These are phyloP conservation scores for Moniliella sp. DNA, from an alignment of 1,284 basidiomycete species.

Conservation along the genomic window DNA sequence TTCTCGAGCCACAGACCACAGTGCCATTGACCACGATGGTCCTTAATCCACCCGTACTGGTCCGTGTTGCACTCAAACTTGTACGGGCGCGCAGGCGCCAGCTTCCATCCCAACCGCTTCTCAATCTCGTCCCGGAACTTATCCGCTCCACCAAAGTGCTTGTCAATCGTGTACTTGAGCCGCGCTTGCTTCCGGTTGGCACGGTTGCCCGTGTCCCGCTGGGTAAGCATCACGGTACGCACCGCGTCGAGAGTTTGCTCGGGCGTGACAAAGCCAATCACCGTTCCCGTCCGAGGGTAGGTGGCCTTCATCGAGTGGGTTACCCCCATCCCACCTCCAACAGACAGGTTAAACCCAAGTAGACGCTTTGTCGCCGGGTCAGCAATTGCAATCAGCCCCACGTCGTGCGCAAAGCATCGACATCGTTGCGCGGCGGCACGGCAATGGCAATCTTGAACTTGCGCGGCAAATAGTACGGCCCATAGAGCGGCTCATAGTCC, in stretches of 20 bases:
- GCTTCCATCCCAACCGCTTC: slow-evolving; percentile 57
- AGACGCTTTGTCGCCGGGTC: slow-evolving; percentile 38
- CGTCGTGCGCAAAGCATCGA: slow-evolving; percentile 82
- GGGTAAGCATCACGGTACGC: slow-evolving; percentile 76
- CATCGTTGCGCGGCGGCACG: slow-evolving; percentile 85
- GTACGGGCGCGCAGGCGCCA: slow-evolving; percentile 50
- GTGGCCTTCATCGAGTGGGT: slow-evolving; percentile 98
- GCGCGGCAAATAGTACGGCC: slow-evolving; percentile 84
- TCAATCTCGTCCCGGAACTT: slow-evolving; percentile 67
- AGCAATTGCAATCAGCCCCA: slow-evolving; percentile 81
- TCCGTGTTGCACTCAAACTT: slow-evolving; percentile 75
- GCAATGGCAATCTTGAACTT: slow-evolving; percentile 95
- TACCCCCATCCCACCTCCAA: slow-evolving; percentile 89
- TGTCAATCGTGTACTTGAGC: slow-evolving; percentile 89
- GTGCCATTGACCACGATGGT: slow-evolving; percentile 66
- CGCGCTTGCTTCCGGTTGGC: slow-evolving; percentile 38
- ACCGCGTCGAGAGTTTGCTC: slow-evolving; percentile 70
- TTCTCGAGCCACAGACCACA: slow-evolving; percentile 93
- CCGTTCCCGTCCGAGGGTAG: slow-evolving; percentile 67
- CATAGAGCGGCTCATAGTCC: slow-evolving; percentile 87
- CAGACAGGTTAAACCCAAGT: slow-evolving; percentile 35
- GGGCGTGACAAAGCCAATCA: slow-evolving; percentile 76
- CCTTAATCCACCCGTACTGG: slow-evolving; percentile 74
- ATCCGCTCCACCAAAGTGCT: slow-evolving; percentile 46
- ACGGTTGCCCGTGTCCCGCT: slow-evolving; percentile 88